These are phyloP conservation scores for Rhizopus stolonifer DNA, from an alignment of 371 early-diverging fungal species.

Conservation along the genomic window DNA sequence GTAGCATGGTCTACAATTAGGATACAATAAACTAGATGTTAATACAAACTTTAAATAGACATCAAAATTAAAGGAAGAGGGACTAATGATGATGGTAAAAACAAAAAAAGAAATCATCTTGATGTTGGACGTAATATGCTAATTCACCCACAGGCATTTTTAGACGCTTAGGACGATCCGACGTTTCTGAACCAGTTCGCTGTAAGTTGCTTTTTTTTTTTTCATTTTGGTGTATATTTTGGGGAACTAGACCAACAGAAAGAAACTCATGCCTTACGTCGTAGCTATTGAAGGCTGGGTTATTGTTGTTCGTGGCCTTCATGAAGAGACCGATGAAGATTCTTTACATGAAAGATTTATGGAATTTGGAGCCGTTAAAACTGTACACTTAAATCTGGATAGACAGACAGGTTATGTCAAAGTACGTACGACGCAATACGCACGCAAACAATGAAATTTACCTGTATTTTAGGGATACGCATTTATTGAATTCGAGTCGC, in stretches of 20 bases:
- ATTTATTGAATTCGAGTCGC: constrained; percentile 83
- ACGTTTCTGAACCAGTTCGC: constrained; percentile 53
- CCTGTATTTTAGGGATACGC: constrained; percentile 80
- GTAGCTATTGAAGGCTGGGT: constrained; percentile 95
- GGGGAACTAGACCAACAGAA: neutral
- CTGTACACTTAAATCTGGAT: constrained; percentile 90
- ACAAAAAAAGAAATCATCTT: neutral
- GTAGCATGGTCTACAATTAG: no score
- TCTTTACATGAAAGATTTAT: constrained; percentile 84
- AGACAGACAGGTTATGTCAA: constrained; percentile 95
- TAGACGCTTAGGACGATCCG: constrained; percentile 17
- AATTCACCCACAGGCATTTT: neutral
- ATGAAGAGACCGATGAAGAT: constrained; percentile 95
- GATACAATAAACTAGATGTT: neutral
- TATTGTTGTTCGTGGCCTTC: constrained; percentile 83
- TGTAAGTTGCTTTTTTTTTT: constrained; percentile 47
- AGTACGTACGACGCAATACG: constrained; percentile 57
- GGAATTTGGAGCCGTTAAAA: constrained; percentile 87
- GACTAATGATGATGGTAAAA: neutral
- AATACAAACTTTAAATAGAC: neutral
- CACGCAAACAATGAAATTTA: neutral
- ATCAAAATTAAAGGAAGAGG: constrained; percentile 18
- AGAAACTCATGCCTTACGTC: neutral
- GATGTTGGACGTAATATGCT: neutral
- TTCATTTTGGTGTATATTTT: neutral